Evolutionary conservation across 1,284 basidiomycete species (phyloP), one percentile per base, ranked within the genome.

Genomic region (Inonotus hispidus): DNA sequence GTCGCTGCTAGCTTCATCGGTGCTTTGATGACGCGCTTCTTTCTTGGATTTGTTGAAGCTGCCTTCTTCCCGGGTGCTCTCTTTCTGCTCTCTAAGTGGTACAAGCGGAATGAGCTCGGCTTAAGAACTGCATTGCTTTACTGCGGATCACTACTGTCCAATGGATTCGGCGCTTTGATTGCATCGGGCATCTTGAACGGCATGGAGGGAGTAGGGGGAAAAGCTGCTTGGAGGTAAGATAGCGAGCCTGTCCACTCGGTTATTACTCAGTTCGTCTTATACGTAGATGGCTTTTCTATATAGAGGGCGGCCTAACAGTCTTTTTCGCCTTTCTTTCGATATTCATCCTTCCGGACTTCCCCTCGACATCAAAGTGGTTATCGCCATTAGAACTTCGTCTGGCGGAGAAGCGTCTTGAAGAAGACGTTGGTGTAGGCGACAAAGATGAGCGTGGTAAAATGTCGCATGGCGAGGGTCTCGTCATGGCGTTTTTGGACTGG

Each of bases 141-240:
- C 62, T 85, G 82, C 66, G 90, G 90, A 6, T 83, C 78, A 68
- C 76, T 93, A 55, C 84, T 92, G 64, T 88, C 85, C 62, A 94
- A 92, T 74, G 92, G 90, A 0, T 93, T 93, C 69, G 90, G 92
- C 14, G 79, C 88, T 0, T 76, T 93, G n/a, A 82, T 93, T 58
- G 90, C 88, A 8, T 90, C 87, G 10, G 85, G 81, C 3, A 88
- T 90, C 59, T 75, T 91, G 62, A 74, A 78, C 59, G 77, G 78
- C 29, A 92, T 92, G 88, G 78, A 92, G 60, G 87, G 84, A 7
- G 76, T 77, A 49, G 73, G 87, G 1, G 90, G 90, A 0, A 82
- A 84, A 57, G 77, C 87, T 0, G 90, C 88, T 0, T 95, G 92
- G 92, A 76, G 87, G 80, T 83, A 65, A 37, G 71, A 46, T 10